A percentile compares a stretch with the other conserved stretches of the same genome.
Conservation (phyloP, 768 basidiomycete species). For the Calvatia gigantea region DNA sequence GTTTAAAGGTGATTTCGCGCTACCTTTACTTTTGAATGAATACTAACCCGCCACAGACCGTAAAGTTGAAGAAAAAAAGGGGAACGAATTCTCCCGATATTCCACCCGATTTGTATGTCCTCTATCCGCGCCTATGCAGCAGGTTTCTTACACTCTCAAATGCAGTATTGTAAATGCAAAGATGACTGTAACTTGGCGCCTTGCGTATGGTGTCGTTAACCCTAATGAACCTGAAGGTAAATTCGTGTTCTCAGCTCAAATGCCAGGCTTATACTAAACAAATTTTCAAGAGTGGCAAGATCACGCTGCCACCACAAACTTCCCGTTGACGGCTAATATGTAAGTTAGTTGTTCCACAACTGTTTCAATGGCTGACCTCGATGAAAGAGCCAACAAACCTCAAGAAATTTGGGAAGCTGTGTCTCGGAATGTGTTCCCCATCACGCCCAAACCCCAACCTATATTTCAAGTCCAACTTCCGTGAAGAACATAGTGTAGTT, state of each 20-base stretch:
- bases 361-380: neutral
- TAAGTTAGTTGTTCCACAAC: neutral
- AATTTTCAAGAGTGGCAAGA: neutral
- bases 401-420: neutral
- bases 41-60: slow-evolving; percentile 29
- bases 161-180: neutral
- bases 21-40: neutral
- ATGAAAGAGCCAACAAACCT: neutral
- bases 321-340: neutral
- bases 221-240: slow-evolving; percentile 53
- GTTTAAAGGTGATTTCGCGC: slow-evolving; percentile 34
- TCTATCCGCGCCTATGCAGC: neutral
- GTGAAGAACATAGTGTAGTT: no score
- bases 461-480: neutral
- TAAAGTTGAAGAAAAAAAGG: slow-evolving; percentile 38
- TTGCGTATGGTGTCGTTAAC: slow-evolving; percentile 56
- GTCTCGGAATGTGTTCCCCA: neutral
- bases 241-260: slow-evolving; percentile 2
- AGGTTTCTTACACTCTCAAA: neutral
- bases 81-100: neutral
- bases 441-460: neutral
- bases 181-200: slow-evolving; percentile 50
- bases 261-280: neutral
- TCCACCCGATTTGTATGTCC: slow-evolving; percentile 52
- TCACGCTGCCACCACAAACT: neutral